phyloP scores from a whole-genome alignment of 148 eudicot genomes.

The Limonium bicolor region DNA sequence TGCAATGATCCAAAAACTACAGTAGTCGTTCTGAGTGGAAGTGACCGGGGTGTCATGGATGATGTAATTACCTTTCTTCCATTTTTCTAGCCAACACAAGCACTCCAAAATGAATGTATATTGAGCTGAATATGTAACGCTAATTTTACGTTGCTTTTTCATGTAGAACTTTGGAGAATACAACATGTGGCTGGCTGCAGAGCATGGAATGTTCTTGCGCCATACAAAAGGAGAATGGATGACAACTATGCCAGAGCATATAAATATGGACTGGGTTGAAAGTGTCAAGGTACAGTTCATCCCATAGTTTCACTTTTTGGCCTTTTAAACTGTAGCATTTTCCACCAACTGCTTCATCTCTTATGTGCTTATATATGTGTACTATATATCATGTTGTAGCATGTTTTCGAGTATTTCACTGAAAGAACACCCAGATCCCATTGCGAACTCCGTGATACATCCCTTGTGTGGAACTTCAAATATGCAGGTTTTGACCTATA shows the following conservation, averaged over 20 bases:
- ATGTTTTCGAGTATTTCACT: slow-evolving; percentile 87
- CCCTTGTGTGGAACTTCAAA: slow-evolving; percentile 96
- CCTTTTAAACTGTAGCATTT: background rate
- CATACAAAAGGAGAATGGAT: slow-evolving; percentile 82
- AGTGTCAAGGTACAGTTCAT: slow-evolving; percentile 52
- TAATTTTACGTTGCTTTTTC: slow-evolving; percentile 9
- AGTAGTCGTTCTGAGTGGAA: slow-evolving; percentile 86
- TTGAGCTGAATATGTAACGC: background rate
- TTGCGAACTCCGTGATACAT: slow-evolving; percentile 87
- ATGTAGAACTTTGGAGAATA: slow-evolving; percentile 80
- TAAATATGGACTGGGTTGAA: slow-evolving; percentile 92
- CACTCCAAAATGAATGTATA: too few relatives aligned
- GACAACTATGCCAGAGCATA: slow-evolving; percentile 98
- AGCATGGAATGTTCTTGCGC: slow-evolving; percentile 95
- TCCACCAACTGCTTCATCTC: too few relatives aligned
- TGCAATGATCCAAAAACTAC: slow-evolving; percentile 92
- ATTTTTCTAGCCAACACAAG: too few relatives aligned
- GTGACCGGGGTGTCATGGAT: slow-evolving; percentile 64
- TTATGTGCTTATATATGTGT: background rate
- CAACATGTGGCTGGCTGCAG: slow-evolving; percentile 98
- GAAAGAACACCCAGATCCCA: slow-evolving; percentile 96
- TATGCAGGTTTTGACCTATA: slow-evolving; percentile 76
- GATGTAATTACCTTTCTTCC: slow-evolving; percentile 23
- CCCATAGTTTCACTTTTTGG: background rate
- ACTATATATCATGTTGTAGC: slow-evolving; percentile 28